Percentiles rank a stretch among this genome's conserved stretches.
These are phyloP conservation scores for Combretum micranthum DNA, from an alignment of 345 rosid genomes.

Conservation along the genomic window DNA sequence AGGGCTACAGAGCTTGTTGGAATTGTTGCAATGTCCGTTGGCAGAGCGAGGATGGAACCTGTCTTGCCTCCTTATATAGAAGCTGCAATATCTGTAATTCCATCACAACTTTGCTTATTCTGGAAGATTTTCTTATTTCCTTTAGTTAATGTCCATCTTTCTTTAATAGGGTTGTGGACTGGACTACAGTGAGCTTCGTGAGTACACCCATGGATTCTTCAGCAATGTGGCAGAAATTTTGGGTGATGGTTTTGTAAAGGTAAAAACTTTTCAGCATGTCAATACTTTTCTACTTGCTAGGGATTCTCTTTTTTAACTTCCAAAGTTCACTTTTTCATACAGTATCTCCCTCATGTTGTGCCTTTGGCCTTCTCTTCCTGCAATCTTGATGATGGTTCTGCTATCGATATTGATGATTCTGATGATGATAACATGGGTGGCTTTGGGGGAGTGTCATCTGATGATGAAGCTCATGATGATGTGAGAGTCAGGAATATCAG, in stretches of 20 bases:
- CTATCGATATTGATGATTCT: conserved; percentile 84
- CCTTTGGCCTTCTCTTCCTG: conserved; percentile 89
- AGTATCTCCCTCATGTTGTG: conserved; percentile 91
- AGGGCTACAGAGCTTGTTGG: conserved; percentile 99
- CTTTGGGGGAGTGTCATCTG: conserved; percentile 94
- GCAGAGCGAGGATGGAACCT: conserved; percentile 76
- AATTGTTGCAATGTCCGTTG: conserved; percentile 96
- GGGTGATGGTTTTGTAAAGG: conserved; percentile 84
- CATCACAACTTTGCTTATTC: conserved; percentile 11
- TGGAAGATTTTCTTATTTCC: neutral
- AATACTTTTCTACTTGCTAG: conserved; percentile 3
- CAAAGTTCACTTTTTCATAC: conserved; percentile 21
- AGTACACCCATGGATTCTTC: conserved; percentile 97
- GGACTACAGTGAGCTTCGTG: conserved; percentile 96
- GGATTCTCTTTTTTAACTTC: conserved; percentile 9
- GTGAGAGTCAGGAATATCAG: conserved; percentile 93
- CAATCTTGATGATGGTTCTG: conserved; percentile 99
- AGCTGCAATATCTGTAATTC: conserved; percentile 86
- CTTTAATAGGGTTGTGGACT: conserved; percentile 72
- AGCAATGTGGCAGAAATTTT: conserved; percentile 94
- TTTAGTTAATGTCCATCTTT: conserved; percentile 7
- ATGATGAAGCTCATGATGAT: conserved; percentile 98
- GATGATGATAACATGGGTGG: conserved; percentile 80
- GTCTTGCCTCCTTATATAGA: conserved; percentile 82
- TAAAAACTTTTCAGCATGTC: conserved; percentile 19